Conservation (phyloP, 129 eudicot species). For the Artemisia argyi region DNA sequence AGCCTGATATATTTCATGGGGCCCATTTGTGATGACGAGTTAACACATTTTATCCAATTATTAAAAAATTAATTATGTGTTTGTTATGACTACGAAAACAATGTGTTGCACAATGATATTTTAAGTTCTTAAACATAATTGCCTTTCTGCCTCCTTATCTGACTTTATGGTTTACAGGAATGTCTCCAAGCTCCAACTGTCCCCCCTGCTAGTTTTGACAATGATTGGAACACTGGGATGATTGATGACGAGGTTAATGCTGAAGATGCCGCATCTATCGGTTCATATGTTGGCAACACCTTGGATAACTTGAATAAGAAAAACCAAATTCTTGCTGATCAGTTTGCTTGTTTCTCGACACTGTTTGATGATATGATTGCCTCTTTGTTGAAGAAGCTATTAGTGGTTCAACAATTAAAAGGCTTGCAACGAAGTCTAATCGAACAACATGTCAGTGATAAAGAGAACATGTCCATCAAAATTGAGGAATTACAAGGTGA, state of each 20-base stretch:
- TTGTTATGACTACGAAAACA: too few relatives aligned
- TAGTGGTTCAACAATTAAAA: slow-evolving; percentile 36
- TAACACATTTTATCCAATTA: too few relatives aligned
- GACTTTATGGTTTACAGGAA: slow-evolving; percentile 52
- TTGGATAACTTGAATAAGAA: slow-evolving; percentile 51
- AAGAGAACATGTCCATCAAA: slow-evolving; percentile 31
- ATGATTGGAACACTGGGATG: slow-evolving; percentile 36
- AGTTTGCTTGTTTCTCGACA: slow-evolving; percentile 47
- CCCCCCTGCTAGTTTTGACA: slow-evolving; percentile 33
- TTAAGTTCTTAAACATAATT: too few relatives aligned
- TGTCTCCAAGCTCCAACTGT: slow-evolving; percentile 33
- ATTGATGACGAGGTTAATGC: slow-evolving; percentile 40
- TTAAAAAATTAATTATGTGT: too few relatives aligned
- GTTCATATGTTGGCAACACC: slow-evolving; percentile 43
- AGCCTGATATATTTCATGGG: too few relatives aligned
- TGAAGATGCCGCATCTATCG: slow-evolving; percentile 50
- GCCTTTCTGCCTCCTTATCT: too few relatives aligned
- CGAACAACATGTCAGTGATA: slow-evolving; percentile 37
- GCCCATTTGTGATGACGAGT: too few relatives aligned
- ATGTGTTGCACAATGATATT: too few relatives aligned
- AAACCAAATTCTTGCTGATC: slow-evolving; percentile 49
- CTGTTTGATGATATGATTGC: slow-evolving; percentile 56
- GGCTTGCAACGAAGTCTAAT: slow-evolving; percentile 47
- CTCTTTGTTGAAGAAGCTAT: slow-evolving; percentile 44
- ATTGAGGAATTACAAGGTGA: slow-evolving; percentile 38